Base-by-base conservation (phyloP, 345 rosid species). In the Euphorbia peplus region DNA sequence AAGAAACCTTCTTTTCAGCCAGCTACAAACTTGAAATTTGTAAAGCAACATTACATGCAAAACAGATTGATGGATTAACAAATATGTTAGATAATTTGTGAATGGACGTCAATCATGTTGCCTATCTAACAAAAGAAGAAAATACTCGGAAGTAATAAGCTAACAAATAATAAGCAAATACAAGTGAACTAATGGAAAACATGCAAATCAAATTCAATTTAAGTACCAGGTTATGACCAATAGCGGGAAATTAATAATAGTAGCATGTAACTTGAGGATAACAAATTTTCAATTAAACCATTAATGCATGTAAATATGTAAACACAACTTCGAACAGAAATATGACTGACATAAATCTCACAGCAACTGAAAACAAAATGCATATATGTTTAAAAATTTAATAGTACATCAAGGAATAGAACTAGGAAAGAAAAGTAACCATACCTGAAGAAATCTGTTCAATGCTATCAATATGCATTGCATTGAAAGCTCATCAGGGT, bases 401-500 rank as follows among this genome's bases (percentile, higher is more conserved):
- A 42, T 9, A 53, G 56, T 8, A 32, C n/a, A 19, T 4, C 53
- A 26, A 28, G n/a, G 22, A 66, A 26, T 8, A 60, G 58, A 26
- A 30, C 16, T 11, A 48, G 32, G 60, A 54, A 30, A 53, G 12
- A 28, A 29, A n/a, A 29, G 41, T 30, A 24, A 29, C 53, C 57
- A 28, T 83, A 91, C 97, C 96, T 93, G 97, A 80, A 93, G 97
- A 83, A 93, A 93, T 47, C 95, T 82, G 73, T 91, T 93, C 75
- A 93, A 85, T 63, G 97, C 97, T 77, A 93, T 91, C 79, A 93
- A 78, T 64, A 93, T 88, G 58, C 93, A 86, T 60, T 91, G 98
- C 98, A 93, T 93, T 39, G 98, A 93, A 46, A 91, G 90, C 75
- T 89, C 98, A 70, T 93, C 93, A 1, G 96, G 97, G 71, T 91